phyloP scores from a whole-genome alignment of 2,329 filamentous ascomycete genomes.

The Ophiostoma tasmaniense region DNA sequence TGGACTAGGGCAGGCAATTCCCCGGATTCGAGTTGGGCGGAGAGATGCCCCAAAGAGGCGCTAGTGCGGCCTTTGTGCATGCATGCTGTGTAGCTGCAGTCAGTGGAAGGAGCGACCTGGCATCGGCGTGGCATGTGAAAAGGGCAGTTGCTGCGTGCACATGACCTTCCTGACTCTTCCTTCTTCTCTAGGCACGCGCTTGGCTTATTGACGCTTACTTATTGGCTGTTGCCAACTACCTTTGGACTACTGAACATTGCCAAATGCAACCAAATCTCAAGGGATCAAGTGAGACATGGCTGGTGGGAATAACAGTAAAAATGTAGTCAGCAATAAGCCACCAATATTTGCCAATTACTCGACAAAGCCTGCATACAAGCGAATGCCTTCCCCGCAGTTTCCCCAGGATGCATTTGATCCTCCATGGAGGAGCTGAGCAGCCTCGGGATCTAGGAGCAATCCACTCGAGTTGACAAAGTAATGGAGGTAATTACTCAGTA shows the following conservation, averaged over 20 bases:
- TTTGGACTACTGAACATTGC: not conserved
- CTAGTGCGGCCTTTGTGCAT: not conserved
- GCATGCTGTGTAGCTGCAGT: not conserved
- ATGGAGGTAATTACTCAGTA: not conserved
- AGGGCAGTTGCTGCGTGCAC: conserved; percentile 1
- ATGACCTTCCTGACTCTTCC: not conserved
- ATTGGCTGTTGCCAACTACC: no score
- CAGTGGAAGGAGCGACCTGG: not conserved
- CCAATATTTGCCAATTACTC: not conserved
- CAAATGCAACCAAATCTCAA: not conserved
- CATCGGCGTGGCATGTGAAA: not conserved
- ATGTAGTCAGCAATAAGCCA: not conserved
- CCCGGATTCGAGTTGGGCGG: not conserved
- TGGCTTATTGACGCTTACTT: not conserved
- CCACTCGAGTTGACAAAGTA: not conserved
- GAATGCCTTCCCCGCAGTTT: not conserved
- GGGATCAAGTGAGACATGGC: not conserved
- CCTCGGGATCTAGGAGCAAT: not conserved
- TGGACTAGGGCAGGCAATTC: not conserved
- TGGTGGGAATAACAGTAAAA: not conserved
- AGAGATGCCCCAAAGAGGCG: not conserved
- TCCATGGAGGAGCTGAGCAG: not conserved
- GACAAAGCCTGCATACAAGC: not conserved
- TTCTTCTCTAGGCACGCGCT: not conserved
- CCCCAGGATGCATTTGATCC: not conserved